A percentile compares a stretch with the other conserved stretches of the same genome.
These are phyloP conservation scores for Taphrina wiesneri DNA, from an alignment of 1,139 yeast species.

Conservation along the genomic window DNA sequence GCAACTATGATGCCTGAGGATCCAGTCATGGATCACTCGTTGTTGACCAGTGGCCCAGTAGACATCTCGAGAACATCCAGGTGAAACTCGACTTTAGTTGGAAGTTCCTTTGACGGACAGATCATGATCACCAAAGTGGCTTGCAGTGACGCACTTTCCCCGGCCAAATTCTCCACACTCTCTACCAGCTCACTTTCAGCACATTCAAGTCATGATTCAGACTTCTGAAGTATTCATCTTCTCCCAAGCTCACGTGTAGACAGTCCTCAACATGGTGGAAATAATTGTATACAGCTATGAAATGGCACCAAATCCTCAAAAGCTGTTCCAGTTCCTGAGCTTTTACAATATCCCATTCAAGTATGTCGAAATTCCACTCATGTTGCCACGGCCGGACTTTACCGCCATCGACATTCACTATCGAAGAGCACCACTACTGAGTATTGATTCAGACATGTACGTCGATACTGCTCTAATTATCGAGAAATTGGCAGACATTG, in stretches of 20 bases:
- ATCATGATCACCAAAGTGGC: not conserved
- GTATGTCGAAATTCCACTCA: slow-evolving; percentile 20
- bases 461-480: slow-evolving; percentile 22
- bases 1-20: too few species aligned
- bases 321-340: slow-evolving; percentile 1
- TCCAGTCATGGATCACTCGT: too few species aligned
- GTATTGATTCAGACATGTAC: slow-evolving; percentile 30
- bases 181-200: not conserved
- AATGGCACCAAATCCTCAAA: slow-evolving; percentile 28
- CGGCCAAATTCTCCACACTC: not conserved
- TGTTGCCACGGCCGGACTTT: slow-evolving; percentile 26
- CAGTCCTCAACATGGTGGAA: not conserved
- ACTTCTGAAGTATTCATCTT: not conserved
- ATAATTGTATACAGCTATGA: slow-evolving; percentile 25
- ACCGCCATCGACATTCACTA: slow-evolving; percentile 15
- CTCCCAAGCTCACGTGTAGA: not conserved
- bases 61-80: too few species aligned
- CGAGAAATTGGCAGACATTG: slow-evolving; percentile 26
- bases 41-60: too few species aligned
- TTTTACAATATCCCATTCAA: slow-evolving; percentile 17
- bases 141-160: not conserved
- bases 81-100: too few species aligned
- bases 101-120: too few species aligned
- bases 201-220: not conserved
- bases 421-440: slow-evolving; percentile 23